Conservation (phyloP, 257 asterid genomes). For the Fraxinus quadrangulata region DNA sequence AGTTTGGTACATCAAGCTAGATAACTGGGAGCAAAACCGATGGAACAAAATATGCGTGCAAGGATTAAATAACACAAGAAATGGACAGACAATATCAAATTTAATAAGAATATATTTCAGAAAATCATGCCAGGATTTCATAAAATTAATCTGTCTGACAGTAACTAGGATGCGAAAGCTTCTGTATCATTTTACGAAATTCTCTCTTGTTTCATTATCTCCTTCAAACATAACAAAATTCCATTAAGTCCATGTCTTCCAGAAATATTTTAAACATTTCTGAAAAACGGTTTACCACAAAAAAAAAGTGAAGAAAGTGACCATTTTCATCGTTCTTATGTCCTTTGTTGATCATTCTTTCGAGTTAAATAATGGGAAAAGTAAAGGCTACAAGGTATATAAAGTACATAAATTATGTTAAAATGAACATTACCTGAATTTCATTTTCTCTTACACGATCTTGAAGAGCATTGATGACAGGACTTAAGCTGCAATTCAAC, state of each 20-base stretch:
- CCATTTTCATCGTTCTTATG: background rate
- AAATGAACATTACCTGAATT: constrained; percentile 54
- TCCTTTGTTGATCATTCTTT: background rate
- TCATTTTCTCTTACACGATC: constrained; percentile 90
- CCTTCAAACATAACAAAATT: background rate
- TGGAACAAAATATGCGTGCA: background rate
- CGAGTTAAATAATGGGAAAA: background rate
- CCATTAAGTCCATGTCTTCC: too few relatives aligned
- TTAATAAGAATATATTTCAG: background rate
- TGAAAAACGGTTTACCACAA: background rate
- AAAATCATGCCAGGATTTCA: background rate
- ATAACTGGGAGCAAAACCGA: background rate
- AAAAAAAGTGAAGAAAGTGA: background rate
- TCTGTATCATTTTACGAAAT: background rate
- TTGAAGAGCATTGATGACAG: constrained; percentile 82
- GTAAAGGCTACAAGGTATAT: background rate
- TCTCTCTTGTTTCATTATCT: background rate
- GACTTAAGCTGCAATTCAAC: constrained; percentile 72
- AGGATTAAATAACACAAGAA: too few relatives aligned
- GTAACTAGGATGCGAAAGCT: background rate
- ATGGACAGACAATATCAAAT: too few relatives aligned
- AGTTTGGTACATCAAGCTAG: background rate
- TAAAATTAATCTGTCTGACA: background rate
- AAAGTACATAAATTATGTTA: background rate
- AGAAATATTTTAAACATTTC: too few relatives aligned